Base-by-base conservation (phyloP, 495 filamentous ascomycete genomes). In the Paragyromitra xinjiangensis region DNA sequence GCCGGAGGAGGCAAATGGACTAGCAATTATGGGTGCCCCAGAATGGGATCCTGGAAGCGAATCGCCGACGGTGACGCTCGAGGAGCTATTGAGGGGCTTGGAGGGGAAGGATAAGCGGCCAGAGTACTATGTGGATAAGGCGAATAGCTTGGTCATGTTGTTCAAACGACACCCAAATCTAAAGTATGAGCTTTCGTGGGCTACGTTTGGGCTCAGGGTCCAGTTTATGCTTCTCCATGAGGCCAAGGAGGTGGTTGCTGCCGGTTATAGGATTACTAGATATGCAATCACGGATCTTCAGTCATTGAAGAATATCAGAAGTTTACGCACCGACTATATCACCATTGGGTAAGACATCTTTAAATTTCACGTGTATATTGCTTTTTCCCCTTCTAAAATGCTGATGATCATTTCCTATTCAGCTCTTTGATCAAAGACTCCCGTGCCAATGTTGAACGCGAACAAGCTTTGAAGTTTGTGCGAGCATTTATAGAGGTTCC, bases 401-500 rank as follows among this genome's bases (percentile, higher is more conserved):
- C 82, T 75, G 37, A 63, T 39, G n/a, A 24, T 61, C n/a, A 5
- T 70, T 40, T 58, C n/a, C 19, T 42, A 37, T 55, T n/a, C 50
- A 89, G 89, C 72, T 97, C 95, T 7, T 87, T 99, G 34, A 92
- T 94, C 75, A 98, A 98, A 82, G 94, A 98, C 81, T 92, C 93
- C 82, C 98, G 97, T 82, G 92, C 95, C 11, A 95, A 93, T 82
- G 93, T 99, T 56, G 95, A 99, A 84, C 90, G 95, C 59, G 95
- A 99, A 83, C 95, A 99, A 84, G 95, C 95, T 0, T 84, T 99
- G 77, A 99, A 99, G 82, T 98, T 99, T 84, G 92, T 98, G 29
- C 89, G 95, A 70, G 93, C 94, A 6, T 99, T 99, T 83, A 86
- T 99, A 29, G 96, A 98, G 77, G 93, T 99, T 78, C 97, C 98